phyloP scores from a whole-genome alignment of 495 filamentous ascomycete genomes.

The Talaromyces proteolyticus region DNA sequence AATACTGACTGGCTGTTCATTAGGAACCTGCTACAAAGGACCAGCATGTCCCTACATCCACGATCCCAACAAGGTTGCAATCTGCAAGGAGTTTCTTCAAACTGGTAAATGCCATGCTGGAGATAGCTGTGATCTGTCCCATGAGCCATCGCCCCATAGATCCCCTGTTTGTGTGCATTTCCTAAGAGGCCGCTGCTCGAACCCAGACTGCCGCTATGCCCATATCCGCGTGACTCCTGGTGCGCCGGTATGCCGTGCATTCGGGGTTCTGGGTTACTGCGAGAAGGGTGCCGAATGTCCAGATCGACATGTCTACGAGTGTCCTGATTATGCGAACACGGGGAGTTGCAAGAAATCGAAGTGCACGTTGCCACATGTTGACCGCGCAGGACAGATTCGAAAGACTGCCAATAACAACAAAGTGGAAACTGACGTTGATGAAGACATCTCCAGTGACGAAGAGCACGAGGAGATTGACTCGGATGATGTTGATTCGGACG shows the following conservation, averaged over 20 bases:
- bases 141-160: slow-evolving; percentile 79
- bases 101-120: slow-evolving; percentile 75
- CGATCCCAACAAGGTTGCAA: slow-evolving; percentile 81
- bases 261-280: slow-evolving; percentile 87
- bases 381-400: slow-evolving; percentile 71
- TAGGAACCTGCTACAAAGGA: slow-evolving; percentile 80
- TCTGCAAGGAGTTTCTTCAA: slow-evolving; percentile 81
- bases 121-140: slow-evolving; percentile 85
- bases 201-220: slow-evolving; percentile 80
- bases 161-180: slow-evolving; percentile 88
- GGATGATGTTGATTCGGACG: slow-evolving; percentile 87
- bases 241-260: slow-evolving; percentile 77
- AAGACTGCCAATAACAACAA: slow-evolving; percentile 46
- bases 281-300: slow-evolving; percentile 72
- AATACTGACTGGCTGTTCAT: slow-evolving; percentile 2
- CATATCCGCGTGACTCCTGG: slow-evolving; percentile 78
- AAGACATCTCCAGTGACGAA: slow-evolving; percentile 80
- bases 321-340: slow-evolving; percentile 90
- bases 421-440: slow-evolving; percentile 49
- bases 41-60: slow-evolving; percentile 76
- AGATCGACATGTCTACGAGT: slow-evolving; percentile 84
- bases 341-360: slow-evolving; percentile 76
- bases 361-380: slow-evolving; percentile 82
- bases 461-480: slow-evolving; percentile 68
- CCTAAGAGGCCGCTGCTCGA: slow-evolving; percentile 84